These are phyloP conservation scores for Tulasnella sp. DNA, from an alignment of 768 basidiomycete genomes.

Conservation along the genomic window DNA sequence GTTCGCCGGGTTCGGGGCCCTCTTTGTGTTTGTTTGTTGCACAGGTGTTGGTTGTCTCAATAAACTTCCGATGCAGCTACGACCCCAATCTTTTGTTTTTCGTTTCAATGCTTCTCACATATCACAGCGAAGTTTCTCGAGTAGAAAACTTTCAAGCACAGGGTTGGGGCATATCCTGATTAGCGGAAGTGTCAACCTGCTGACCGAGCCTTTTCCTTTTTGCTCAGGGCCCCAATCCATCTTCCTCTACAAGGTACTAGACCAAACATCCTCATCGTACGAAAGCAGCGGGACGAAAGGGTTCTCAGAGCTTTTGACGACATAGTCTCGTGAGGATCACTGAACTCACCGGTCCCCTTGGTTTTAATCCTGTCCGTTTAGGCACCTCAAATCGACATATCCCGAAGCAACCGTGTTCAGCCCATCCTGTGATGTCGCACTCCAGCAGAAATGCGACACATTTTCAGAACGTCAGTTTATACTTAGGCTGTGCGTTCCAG, in stretches of 20 bases:
- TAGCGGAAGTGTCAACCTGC: background rate
- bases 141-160: background rate
- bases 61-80: background rate
- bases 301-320: slow-evolving; percentile 23
- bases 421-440: slow-evolving; percentile 13
- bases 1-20: background rate
- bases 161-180: background rate
- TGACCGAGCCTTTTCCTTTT: background rate
- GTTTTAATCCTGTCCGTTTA: slow-evolving; percentile 15
- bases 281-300: slow-evolving; percentile 31
- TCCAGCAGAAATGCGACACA: background rate
- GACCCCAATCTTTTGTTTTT: background rate
- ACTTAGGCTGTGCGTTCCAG: background rate
- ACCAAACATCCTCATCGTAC: slow-evolving; percentile 30
- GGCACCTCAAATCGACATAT: slow-evolving; percentile 21
- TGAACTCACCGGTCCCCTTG: background rate
- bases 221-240: background rate
- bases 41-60: background rate
- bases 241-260: background rate
- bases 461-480: background rate
- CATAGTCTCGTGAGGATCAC: background rate
- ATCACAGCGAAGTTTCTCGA: background rate
- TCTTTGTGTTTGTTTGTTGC: background rate
- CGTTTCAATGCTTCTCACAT: background rate
- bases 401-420: slow-evolving; percentile 24